Base-by-base conservation (phyloP, 306 rosid species). In the Nissolia schottii region DNA sequence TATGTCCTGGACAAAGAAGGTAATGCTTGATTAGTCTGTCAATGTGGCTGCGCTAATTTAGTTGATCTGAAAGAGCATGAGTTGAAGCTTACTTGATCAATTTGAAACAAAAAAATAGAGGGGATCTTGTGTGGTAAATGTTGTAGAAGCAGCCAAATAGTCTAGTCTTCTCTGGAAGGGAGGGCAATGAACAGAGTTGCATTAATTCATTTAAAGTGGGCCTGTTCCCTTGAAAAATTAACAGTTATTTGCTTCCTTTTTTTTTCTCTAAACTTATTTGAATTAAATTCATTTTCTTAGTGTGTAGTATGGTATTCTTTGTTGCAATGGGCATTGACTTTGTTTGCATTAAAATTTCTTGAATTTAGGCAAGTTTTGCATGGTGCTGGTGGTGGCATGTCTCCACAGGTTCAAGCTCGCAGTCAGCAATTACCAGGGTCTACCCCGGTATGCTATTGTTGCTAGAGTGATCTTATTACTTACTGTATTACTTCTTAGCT, bases 341-440 rank as follows among this genome's bases (percentile, higher is more conserved):
- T 27, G 19, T 68, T 67, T 56, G 58, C 25, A 11, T 70, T n/a
- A 20, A 19, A 57, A 64, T 10, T 50, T 46, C 60, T 74, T 65
- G 64, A 65, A 81, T 86, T 71, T 85, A 94, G 97, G 74, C 98
- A 89, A 91, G 97, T 91, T 51, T 85, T 94, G 89, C 98, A 94
- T 76, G 89, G 91, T 82, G 35, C 94, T 75, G 86, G 91, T 18
- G 92, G 95, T 71, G 93, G 88, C 48, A 87, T 91, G 89, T 84
- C 96, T 77, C 90, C 93, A 56, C 98, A 94, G 76, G 87, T 86
- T 85, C 99, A 94, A 84, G 84, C 86, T 71, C 89, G 99, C 59
- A 88, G 79, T 87, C 97, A 94, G 82, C 99, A 89, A 75, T 67
- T 89, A 71, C 88, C 96, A 18, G 97, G 96, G 79, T 89, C 99